phyloP scores from a whole-genome alignment of 768 basidiomycete species.

The Chalciporus piperatus region DNA sequence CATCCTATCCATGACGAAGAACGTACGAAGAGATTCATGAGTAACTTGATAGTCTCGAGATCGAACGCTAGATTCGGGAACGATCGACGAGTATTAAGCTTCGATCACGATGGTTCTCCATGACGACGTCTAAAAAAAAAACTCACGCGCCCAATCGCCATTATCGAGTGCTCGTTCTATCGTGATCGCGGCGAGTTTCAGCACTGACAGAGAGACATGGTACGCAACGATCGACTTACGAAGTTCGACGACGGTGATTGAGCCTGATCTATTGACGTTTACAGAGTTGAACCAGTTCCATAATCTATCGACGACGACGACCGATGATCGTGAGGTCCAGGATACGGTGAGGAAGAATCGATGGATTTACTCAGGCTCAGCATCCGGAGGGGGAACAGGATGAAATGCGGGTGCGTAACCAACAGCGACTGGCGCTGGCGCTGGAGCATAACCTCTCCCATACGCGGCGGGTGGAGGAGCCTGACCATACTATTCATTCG shows the following conservation, averaged over 20 bases:
- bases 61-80: slow-evolving; percentile 58
- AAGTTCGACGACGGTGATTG: slow-evolving; percentile 63
- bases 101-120: neutral
- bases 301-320: slow-evolving; percentile 40
- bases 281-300: slow-evolving; percentile 74
- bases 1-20: neutral
- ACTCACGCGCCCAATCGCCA: slow-evolving; percentile 78
- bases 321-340: neutral
- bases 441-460: slow-evolving; percentile 1
- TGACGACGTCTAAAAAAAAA: neutral
- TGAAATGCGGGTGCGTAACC: slow-evolving; percentile 12
- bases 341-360: neutral
- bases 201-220: too few species aligned
- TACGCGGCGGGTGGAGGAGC: slow-evolving; percentile 6
- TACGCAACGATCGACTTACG: slow-evolving; percentile 42
- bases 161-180: slow-evolving; percentile 49
- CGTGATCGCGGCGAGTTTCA: neutral
- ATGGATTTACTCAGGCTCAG: slow-evolving; percentile 67
- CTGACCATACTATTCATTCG: slow-evolving; percentile 19
- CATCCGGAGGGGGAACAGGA: slow-evolving; percentile 43
- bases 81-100: neutral
- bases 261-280: slow-evolving; percentile 66
- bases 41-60: slow-evolving; percentile 80
- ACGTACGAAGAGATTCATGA: slow-evolving; percentile 77
- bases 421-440: slow-evolving; percentile 4